These are phyloP conservation scores for Drosera capensis DNA, from an alignment of 148 eudicot species.

Conservation along the genomic window DNA sequence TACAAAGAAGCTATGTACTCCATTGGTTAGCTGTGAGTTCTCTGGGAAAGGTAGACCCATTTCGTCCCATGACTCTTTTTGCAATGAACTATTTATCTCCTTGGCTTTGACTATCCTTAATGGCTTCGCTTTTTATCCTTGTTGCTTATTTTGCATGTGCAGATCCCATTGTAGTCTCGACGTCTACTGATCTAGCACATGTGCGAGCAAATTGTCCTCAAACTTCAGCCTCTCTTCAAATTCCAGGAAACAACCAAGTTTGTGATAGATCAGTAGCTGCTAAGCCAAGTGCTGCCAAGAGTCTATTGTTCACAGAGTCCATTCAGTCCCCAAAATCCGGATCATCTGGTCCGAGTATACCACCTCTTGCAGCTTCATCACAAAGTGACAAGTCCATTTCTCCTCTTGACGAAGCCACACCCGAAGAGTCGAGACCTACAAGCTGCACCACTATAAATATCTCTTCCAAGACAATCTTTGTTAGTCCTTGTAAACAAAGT, in stretches of 20 bases:
- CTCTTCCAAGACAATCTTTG: constrained; percentile 57
- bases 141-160: not conserved
- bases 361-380: constrained; percentile 45
- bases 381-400: constrained; percentile 46
- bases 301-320: constrained; percentile 42
- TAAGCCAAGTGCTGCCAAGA: constrained; percentile 55
- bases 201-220: constrained; percentile 12
- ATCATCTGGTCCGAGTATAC: constrained; percentile 52
- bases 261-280: constrained; percentile 18
- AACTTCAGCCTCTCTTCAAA: constrained; percentile 15
- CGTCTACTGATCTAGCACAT: constrained; percentile 12
- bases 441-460: constrained; percentile 58
- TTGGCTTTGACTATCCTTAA: not conserved
- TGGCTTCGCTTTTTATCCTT: not conserved
- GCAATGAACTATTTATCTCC: not conserved
- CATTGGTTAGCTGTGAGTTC: constrained; percentile 12
- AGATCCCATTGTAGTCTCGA: constrained; percentile 18
- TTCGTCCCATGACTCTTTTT: too few species aligned
- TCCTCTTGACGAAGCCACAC: constrained; percentile 39
- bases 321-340: constrained; percentile 32
- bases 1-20: constrained; percentile 36
- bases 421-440: constrained; percentile 37
- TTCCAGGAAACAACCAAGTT: constrained; percentile 11
- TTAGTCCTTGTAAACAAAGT: constrained; percentile 52
- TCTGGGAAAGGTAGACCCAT: constrained; percentile 33